These are phyloP conservation scores for Globisporangium acanthophoron DNA, from an alignment of 352 stramenopile species.

Conservation along the genomic window DNA sequence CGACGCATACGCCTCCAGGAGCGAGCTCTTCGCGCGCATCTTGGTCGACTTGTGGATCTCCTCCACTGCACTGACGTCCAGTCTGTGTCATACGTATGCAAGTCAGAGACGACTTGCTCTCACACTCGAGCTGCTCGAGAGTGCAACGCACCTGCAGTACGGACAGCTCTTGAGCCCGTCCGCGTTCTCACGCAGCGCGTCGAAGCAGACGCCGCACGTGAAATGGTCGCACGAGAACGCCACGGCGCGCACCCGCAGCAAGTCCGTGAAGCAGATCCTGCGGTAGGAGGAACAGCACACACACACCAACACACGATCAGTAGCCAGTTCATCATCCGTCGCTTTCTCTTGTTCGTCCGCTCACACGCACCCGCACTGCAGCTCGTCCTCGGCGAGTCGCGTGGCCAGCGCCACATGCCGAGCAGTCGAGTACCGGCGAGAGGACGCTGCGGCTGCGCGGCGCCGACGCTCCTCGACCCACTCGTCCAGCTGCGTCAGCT, in stretches of 20 bases:
- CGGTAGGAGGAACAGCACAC: not conserved
- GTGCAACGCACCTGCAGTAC: constrained; percentile 39
- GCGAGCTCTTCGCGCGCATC: constrained; percentile 25
- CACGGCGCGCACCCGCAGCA: constrained; percentile 45
- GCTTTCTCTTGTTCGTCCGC: too few relatives aligned
- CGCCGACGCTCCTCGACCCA: constrained; percentile 40
- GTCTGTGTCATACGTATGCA: not conserved
- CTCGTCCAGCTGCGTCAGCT: constrained; percentile 36
- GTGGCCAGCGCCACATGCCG: constrained; percentile 44
- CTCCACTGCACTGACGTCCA: constrained; percentile 26
- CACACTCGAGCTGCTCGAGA: not conserved
- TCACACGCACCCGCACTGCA: constrained; percentile 45
- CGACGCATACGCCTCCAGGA: constrained; percentile 14
- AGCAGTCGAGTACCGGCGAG: constrained; percentile 39
- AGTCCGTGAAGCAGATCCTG: constrained; percentile 65
- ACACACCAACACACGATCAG: not conserved
- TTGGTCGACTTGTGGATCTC: constrained; percentile 52
- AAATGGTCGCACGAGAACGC: constrained; percentile 67
- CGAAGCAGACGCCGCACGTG: constrained; percentile 50
- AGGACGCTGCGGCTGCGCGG: constrained; percentile 23
- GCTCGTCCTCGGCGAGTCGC: constrained; percentile 49
- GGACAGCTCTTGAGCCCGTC: constrained; percentile 58
- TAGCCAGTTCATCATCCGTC: not conserved
- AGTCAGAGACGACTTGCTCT: not conserved
- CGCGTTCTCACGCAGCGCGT: constrained; percentile 37